A percentile compares a stretch with the other conserved stretches of the same genome.
These are phyloP conservation scores for Boletus rubropictus DNA, from an alignment of 768 basidiomycete species.

Conservation along the genomic window DNA sequence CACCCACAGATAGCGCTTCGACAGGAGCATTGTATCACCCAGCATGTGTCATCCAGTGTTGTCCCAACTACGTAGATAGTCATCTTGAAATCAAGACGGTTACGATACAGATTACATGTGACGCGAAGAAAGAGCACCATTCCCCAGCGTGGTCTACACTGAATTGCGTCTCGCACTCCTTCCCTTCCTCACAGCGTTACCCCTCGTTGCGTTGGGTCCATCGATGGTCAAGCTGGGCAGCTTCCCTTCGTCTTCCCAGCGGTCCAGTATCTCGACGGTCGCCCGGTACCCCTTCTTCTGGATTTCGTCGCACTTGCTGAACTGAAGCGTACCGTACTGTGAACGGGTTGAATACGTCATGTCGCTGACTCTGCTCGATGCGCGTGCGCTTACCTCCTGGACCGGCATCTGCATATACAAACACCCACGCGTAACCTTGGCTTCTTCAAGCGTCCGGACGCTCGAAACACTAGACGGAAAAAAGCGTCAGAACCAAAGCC, in stretches of 20 bases:
- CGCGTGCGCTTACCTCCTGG: constrained; percentile 57
- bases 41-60: constrained; percentile 16
- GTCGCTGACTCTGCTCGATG: not conserved
- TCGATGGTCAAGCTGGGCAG: constrained; percentile 73
- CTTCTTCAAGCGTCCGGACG: constrained; percentile 90
- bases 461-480: constrained; percentile 71
- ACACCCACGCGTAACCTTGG: constrained; percentile 84
- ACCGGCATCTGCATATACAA: constrained; percentile 95
- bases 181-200: constrained; percentile 55
- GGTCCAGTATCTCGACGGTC: constrained; percentile 61
- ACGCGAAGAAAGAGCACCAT: not conserved
- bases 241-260: constrained; percentile 77
- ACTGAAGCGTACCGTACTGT: constrained; percentile 89
- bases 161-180: constrained; percentile 77
- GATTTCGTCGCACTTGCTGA: constrained; percentile 85
- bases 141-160: constrained; percentile 27
- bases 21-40: constrained; percentile 19
- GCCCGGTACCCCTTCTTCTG: constrained; percentile 74
- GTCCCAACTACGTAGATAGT: constrained; percentile 14
- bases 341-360: constrained; percentile 1
- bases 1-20: constrained; percentile 13
- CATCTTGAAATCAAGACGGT: constrained; percentile 9
- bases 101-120: not conserved
- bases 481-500: constrained; percentile 6
- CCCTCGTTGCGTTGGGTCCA: constrained; percentile 41